A percentile compares a stretch with the other conserved stretches of the same genome.
Evolutionary conservation across 2,329 filamentous ascomycete genomes (phyloP).

Genomic region (Escovopsis sp.): DNA sequence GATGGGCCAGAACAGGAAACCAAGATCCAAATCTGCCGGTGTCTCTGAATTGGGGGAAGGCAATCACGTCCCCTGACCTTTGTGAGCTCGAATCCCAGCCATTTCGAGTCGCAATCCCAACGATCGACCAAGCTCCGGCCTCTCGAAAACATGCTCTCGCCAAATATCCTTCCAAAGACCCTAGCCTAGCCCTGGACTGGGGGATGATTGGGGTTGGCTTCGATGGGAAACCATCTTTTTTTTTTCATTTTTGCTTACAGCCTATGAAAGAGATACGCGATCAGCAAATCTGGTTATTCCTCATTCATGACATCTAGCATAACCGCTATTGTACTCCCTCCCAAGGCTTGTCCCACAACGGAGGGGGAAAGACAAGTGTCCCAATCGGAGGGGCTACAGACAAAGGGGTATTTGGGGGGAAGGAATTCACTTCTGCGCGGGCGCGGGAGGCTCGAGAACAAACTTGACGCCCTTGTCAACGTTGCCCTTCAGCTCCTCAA

Average conservation of each 20-base stretch:
- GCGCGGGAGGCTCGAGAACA: conserved; percentile 60
- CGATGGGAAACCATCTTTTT: conserved; percentile 4
- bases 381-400: conserved; percentile 15
- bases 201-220: conserved; percentile 2
- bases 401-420: conserved; percentile 11
- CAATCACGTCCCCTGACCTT: too few species aligned
- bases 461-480: conserved; percentile 91
- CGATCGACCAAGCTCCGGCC: too few species aligned
- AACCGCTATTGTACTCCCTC: conserved; percentile 17
- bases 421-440: conserved; percentile 54
- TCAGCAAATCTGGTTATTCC: conserved; percentile 20
- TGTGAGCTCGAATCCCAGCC: too few species aligned
- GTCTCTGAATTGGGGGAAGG: too few species aligned
- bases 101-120: too few species aligned
- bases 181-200: neutral
- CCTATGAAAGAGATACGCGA: conserved; percentile 20
- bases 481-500: conserved; percentile 75
- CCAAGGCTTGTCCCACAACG: too few species aligned
- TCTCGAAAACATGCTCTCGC: too few species aligned
- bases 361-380: conserved; percentile 10
- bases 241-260: conserved; percentile 16
- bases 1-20: too few species aligned
- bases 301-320: conserved; percentile 23
- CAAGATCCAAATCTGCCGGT: too few species aligned
- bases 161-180: neutral